Percentiles rank a stretch among this genome's conserved stretches.
phyloP scores from a whole-genome alignment of 1,139 yeast species.

The Blastobotrys malaysiensis region DNA sequence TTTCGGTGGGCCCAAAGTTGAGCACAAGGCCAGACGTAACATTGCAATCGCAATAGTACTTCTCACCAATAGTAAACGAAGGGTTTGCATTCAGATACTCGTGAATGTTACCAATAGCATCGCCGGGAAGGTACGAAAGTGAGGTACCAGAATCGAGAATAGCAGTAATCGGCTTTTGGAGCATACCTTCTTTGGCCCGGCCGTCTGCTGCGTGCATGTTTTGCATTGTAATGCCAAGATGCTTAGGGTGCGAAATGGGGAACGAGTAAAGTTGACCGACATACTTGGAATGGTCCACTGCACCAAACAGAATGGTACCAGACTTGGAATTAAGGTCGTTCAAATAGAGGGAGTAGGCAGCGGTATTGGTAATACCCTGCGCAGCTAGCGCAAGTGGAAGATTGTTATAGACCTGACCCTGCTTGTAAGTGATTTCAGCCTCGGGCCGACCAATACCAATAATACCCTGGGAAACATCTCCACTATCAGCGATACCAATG shows the following conservation, averaged over 20 bases:
- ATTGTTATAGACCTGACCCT: constrained; percentile 23
- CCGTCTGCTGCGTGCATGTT: constrained; percentile 32
- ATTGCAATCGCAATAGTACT: constrained; percentile 37
- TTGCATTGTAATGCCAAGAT: constrained; percentile 46
- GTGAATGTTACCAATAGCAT: constrained; percentile 32
- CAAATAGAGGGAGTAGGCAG: constrained; percentile 40
- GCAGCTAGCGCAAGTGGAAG: constrained; percentile 37
- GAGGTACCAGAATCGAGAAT: constrained; percentile 69
- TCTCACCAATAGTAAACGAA: constrained; percentile 33
- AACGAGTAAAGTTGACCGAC: constrained; percentile 33
- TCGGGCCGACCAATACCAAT: constrained; percentile 51
- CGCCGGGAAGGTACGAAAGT: constrained; percentile 46
- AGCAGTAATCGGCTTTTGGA: constrained; percentile 37
- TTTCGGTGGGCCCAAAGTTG: constrained; percentile 49
- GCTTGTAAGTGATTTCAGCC: constrained; percentile 23
- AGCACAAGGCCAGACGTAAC: constrained; percentile 35
- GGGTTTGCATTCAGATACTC: constrained; percentile 35
- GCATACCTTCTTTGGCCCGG: constrained; percentile 33
- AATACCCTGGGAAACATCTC: constrained; percentile 45
- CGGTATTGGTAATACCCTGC: constrained; percentile 45
- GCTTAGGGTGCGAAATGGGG: constrained; percentile 37
- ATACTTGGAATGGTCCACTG: constrained; percentile 47
- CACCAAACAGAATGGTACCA: constrained; percentile 46
- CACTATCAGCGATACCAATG: constrained; percentile 44
- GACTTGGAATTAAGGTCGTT: constrained; percentile 24